Conservation (phyloP, 352 stramenopile species). For the Pythium insidiosum region DNA sequence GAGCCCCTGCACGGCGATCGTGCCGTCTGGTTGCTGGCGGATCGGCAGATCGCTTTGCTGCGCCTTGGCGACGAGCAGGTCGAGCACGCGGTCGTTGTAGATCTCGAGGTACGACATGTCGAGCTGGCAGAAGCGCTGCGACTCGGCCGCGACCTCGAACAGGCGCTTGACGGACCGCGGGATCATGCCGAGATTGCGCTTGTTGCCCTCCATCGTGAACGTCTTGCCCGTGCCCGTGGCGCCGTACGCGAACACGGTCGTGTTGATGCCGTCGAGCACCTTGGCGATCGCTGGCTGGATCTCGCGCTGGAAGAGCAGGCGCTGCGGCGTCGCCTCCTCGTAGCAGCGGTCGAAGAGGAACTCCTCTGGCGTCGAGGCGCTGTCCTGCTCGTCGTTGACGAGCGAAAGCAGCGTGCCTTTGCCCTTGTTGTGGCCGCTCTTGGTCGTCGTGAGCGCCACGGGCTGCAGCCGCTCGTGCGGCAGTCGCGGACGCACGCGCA, state of each 20-base stretch:
- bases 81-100: slow-evolving; percentile 84
- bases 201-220: slow-evolving; percentile 57
- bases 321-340: slow-evolving; percentile 24
- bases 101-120: slow-evolving; percentile 76
- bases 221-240: slow-evolving; percentile 56
- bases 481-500: slow-evolving; percentile 28
- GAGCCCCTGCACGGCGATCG: slow-evolving; percentile 26
- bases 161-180: slow-evolving; percentile 31
- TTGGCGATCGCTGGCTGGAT: slow-evolving; percentile 21
- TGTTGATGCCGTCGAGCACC: slow-evolving; percentile 37
- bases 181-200: slow-evolving; percentile 41
- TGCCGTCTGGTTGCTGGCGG: slow-evolving; percentile 25
- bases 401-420: slow-evolving; percentile 12
- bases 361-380: not conserved
- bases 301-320: slow-evolving; percentile 29
- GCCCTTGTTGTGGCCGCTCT: slow-evolving; percentile 4
- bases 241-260: slow-evolving; percentile 49
- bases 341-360: slow-evolving; percentile 41
- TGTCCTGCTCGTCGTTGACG: not conserved
- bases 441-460: slow-evolving; percentile 11
- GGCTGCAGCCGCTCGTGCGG: slow-evolving; percentile 18
- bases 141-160: slow-evolving; percentile 26
- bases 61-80: slow-evolving; percentile 40
- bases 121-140: slow-evolving; percentile 17
- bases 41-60: slow-evolving; percentile 23